Evolutionary conservation across 148 eudicot genomes (phyloP), one percentile per base, ranked within the genome.

Genomic region (Persicaria maculosa): DNA sequence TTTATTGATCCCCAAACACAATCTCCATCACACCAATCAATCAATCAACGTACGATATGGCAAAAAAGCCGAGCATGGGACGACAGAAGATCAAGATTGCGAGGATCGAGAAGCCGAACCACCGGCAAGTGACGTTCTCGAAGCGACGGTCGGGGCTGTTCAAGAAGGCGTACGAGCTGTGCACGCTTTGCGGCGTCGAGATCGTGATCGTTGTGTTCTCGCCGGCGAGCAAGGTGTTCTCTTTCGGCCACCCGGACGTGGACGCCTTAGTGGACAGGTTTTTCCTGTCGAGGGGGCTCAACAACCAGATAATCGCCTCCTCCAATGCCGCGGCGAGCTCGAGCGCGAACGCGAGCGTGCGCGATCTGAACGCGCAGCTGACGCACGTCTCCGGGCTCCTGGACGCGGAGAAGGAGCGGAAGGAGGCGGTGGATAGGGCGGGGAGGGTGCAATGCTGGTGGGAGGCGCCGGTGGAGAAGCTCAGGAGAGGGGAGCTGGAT

Each of bases 151-250:
- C 68, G 9, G 68, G 68, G 14, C 68, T 62, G 14, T 20, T 62
- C 43, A 62, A 62, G 43, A 62, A 62, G 68, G 68, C 68, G 40
- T 20, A 15, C 40, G 68, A 62, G 40, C 68, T 62, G 20, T 62
- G 40, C 68, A 62, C 43, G 68, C 68, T 62, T 8, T 62, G 68
- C 68, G 68, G 43, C 5, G 68, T 62, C 9, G 68, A 62, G 68
- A 62, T 62, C 20, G 68, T 22, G 31, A 31, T 62, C 31, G 43
- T 62, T 4, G 68, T 62, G 8, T 62, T 62, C 68, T 62, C 68
- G 0, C 55, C 55, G 55, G 55, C 55, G 6, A 52, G 55, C 17
- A 52, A 52, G 55, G 55, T 52, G 6, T 52, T 52, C 55, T 52
- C 55, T n/a, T 52, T 52, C 55, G 55, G 55, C n/a, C 55, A 52